A percentile compares a stretch with the other conserved stretches of the same genome.
Evolutionary conservation across 2,329 filamentous ascomycete species (phyloP).

Genomic region (Monosporascus sp.): DNA sequence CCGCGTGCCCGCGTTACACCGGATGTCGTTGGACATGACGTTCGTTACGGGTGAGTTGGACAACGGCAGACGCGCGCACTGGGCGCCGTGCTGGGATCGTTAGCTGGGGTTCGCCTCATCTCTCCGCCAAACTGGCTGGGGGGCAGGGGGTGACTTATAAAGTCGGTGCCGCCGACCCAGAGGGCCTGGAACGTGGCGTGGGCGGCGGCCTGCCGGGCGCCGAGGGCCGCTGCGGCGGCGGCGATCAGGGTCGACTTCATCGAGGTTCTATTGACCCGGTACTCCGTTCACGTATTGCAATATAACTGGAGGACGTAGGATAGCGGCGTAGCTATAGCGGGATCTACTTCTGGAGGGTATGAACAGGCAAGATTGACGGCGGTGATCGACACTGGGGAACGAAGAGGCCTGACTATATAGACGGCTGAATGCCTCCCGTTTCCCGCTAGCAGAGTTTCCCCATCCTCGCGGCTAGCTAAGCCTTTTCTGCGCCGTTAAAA

Average conservation of each 20-base stretch:
- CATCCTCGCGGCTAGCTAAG: no score
- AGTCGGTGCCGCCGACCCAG: conserved; percentile 40
- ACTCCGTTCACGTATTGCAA: no score
- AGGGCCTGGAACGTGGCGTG: conserved; percentile 49
- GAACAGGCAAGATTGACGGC: no score
- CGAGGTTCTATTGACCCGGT: background rate
- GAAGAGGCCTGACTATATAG: no score
- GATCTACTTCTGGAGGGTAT: no score
- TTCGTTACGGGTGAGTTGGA: conserved; percentile 47
- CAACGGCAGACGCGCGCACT: conserved; percentile 42
- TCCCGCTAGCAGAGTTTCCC: no score
- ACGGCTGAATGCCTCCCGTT: no score
- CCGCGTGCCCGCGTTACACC: conserved; percentile 35
- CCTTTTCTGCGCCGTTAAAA: no score
- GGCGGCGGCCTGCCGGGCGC: conserved; percentile 30
- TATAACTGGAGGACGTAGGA: no score
- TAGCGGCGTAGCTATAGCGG: no score
- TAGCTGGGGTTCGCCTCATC: conserved; percentile 4
- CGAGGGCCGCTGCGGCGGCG: conserved; percentile 25
- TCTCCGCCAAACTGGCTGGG: background rate
- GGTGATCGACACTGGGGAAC: no score
- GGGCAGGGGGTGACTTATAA: conserved; percentile 14
- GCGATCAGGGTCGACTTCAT: conserved; percentile 30
- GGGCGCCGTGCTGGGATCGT: conserved; percentile 26
- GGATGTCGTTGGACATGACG: conserved; percentile 33